These are phyloP conservation scores for Cladosporium oxysporum DNA, from an alignment of 2,329 filamentous ascomycete genomes.

Conservation along the genomic window DNA sequence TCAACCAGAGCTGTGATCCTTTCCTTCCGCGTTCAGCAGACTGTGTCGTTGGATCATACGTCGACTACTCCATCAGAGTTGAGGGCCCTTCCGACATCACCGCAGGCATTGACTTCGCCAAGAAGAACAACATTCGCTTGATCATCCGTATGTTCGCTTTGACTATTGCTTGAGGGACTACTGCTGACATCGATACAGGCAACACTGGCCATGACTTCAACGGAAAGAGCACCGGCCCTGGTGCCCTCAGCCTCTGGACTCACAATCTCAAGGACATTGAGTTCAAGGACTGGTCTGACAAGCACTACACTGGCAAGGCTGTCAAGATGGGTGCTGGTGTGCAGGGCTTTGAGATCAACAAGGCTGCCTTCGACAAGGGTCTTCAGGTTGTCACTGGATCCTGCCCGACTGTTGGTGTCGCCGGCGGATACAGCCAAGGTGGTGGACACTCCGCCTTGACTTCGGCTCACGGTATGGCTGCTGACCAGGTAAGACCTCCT, in stretches of 20 bases:
- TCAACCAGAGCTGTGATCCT: constrained; percentile 45
- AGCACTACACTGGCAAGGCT: constrained; percentile 53
- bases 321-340: constrained; percentile 58
- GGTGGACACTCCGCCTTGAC: constrained; percentile 61
- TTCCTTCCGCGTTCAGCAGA: constrained; percentile 37
- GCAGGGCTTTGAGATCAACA: constrained; percentile 52
- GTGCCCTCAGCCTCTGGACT: constrained; percentile 59
- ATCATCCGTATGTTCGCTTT: constrained; percentile 40
- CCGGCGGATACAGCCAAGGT: constrained; percentile 62
- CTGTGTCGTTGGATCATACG: constrained; percentile 49
- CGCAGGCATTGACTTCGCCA: constrained; percentile 44
- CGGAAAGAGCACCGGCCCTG: constrained; percentile 63
- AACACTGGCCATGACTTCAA: constrained; percentile 40
- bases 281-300: constrained; percentile 46
- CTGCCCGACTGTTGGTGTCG: constrained; percentile 57
- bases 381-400: constrained; percentile 58
- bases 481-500: constrained; percentile 49
- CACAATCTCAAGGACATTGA: constrained; percentile 54
- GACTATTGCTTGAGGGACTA: constrained; percentile 31
- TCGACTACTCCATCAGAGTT: constrained; percentile 36
- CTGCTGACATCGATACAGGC: constrained; percentile 41
- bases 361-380: constrained; percentile 46
- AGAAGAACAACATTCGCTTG: constrained; percentile 52
- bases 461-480: constrained; percentile 57
- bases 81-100: constrained; percentile 30